Conservation (phyloP, 768 basidiomycete species). For the Auriscalpium microsporum region DNA sequence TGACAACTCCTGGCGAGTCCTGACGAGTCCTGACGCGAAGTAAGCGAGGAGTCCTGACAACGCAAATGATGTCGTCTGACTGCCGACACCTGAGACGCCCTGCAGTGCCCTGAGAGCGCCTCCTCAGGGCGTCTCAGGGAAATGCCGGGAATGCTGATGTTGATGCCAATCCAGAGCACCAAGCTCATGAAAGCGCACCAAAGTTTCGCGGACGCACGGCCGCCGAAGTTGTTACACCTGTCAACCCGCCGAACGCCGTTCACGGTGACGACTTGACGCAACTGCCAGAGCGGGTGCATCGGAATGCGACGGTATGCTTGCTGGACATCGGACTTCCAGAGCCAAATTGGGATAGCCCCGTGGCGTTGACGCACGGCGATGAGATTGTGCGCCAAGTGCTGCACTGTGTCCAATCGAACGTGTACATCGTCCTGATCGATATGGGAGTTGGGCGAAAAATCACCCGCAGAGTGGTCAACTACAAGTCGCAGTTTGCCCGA, state of each 20-base stretch:
- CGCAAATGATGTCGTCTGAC: too few relatives aligned
- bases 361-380: not conserved
- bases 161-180: slow-evolving; percentile 31
- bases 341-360: not conserved
- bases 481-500: slow-evolving; percentile 20
- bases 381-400: slow-evolving; percentile 13
- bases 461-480: slow-evolving; percentile 30
- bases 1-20: too few relatives aligned
- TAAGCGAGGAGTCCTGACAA: too few relatives aligned
- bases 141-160: too few relatives aligned
- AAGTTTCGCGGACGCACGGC: not conserved
- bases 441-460: slow-evolving; percentile 26
- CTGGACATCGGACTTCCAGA: slow-evolving; percentile 19
- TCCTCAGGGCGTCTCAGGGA: too few relatives aligned
- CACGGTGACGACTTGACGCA: slow-evolving; percentile 28
- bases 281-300: slow-evolving; percentile 20
- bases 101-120: too few relatives aligned
- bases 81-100: too few relatives aligned
- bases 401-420: slow-evolving; percentile 27
- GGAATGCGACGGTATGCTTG: slow-evolving; percentile 21
- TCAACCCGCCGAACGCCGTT: slow-evolving; percentile 23
- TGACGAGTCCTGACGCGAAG: too few relatives aligned
- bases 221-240: slow-evolving; percentile 25
- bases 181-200: slow-evolving; percentile 17
- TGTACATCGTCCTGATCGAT: slow-evolving; percentile 6